Evolutionary conservation across 768 basidiomycete species (phyloP).

Genomic region (Boletellus sp.): DNA sequence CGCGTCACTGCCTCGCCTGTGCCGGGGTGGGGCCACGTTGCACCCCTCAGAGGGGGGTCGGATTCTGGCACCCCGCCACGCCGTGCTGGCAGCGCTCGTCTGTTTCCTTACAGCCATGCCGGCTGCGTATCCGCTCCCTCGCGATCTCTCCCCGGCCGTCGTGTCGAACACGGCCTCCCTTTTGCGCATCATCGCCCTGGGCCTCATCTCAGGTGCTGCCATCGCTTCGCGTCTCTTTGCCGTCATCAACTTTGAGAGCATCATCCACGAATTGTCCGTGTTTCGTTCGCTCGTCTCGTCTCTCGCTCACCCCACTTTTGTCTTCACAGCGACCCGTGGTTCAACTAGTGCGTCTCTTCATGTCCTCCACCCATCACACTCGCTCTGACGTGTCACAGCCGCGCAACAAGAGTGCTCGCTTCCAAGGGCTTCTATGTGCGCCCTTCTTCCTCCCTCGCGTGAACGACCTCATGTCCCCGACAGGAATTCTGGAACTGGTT

Average conservation of each 20-base stretch:
- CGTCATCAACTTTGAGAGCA: constrained; percentile 97
- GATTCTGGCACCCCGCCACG: constrained; percentile 22
- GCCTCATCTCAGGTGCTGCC: constrained; percentile 89
- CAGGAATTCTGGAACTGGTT: constrained; percentile 99
- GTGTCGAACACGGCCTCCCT: constrained; percentile 87
- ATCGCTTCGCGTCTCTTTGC: constrained; percentile 96
- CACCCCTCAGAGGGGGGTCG: constrained; percentile 13
- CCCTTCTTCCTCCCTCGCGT: constrained; percentile 3
- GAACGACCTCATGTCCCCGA: constrained; percentile 3
- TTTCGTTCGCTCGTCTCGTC: not conserved
- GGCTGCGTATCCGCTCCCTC: constrained; percentile 70
- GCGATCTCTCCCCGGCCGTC: constrained; percentile 63
- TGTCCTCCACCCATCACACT: not conserved
- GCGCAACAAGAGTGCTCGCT: constrained; percentile 88
- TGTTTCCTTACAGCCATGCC: constrained; percentile 52
- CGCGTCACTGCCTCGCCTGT: constrained; percentile 16
- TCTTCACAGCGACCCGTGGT: constrained; percentile 86
- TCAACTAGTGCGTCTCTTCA: constrained; percentile 80
- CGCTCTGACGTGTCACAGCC: constrained; percentile 44
- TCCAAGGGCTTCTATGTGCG: constrained; percentile 93
- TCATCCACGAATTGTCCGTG: constrained; percentile 97
- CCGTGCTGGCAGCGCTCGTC: constrained; percentile 9
- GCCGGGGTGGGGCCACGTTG: not conserved
- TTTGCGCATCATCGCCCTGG: constrained; percentile 84
- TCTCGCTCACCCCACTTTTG: constrained; percentile 1